These are phyloP conservation scores for Pelargonium fulgidum DNA, from an alignment of 441 rosid genomes.

Conservation along the genomic window DNA sequence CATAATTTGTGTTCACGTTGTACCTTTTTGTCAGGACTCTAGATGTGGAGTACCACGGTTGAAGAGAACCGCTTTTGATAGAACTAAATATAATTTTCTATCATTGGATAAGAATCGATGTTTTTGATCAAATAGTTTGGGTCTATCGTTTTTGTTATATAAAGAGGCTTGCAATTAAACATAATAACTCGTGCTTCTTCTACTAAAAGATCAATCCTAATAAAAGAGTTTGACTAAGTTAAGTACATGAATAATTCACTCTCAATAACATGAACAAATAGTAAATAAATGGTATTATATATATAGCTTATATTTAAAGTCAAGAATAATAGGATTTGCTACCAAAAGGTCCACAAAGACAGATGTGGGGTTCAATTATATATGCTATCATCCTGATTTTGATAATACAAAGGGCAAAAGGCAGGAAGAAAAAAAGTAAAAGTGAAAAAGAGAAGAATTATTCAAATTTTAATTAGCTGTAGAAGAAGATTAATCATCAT, in stretches of 20 bases:
- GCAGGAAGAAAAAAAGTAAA: background rate
- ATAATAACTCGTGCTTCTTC: too few relatives aligned
- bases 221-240: too few relatives aligned
- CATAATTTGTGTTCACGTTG: too few relatives aligned
- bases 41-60: conserved; percentile 97
- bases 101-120: conserved; percentile 92
- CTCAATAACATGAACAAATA: too few relatives aligned
- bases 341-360: too few relatives aligned
- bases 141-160: background rate
- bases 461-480: background rate
- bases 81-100: conserved; percentile 80
- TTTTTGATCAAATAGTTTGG: conserved; percentile 90
- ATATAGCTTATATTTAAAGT: background rate
- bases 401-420: background rate
- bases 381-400: background rate
- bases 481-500: background rate
- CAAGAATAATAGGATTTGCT: background rate
- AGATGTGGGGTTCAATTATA: background rate
- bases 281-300: too few relatives aligned
- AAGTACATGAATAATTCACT: too few relatives aligned
- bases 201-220: too few relatives aligned
- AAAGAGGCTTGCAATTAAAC: too few relatives aligned
- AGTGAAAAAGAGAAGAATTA: background rate
- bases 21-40: conserved; percentile 97
- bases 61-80: conserved; percentile 84